Conservation (phyloP, 2,329 filamentous ascomycete species). For the Drechslera avenae region DNA sequence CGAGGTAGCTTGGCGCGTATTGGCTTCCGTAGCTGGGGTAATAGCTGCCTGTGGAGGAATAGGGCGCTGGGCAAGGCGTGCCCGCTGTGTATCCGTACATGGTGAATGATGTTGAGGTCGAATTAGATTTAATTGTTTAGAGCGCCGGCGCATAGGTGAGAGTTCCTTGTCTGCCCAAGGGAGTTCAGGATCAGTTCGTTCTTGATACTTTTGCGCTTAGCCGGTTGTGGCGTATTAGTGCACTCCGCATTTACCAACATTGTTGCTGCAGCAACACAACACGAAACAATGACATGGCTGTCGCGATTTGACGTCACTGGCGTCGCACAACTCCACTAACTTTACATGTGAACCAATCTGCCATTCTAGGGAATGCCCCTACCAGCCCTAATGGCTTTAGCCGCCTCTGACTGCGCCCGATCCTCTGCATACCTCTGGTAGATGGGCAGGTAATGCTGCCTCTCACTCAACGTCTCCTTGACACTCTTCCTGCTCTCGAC, state of each 20-base stretch:
- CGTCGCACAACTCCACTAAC: neutral
- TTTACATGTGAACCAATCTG: neutral
- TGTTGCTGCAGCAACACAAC: slow-evolving; percentile 17
- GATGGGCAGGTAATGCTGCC: slow-evolving; percentile 68
- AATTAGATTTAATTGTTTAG: slow-evolving; percentile 9
- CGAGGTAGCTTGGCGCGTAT: slow-evolving; percentile 42
- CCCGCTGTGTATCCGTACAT: slow-evolving; percentile 46
- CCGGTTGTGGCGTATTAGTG: slow-evolving; percentile 17
- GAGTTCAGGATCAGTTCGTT: slow-evolving; percentile 10
- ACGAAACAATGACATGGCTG: slow-evolving; percentile 4
- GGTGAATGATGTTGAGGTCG: slow-evolving; percentile 8
- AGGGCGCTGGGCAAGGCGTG: slow-evolving; percentile 45
- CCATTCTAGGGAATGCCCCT: slow-evolving; percentile 61
- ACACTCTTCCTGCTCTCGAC: slow-evolving; percentile 66
- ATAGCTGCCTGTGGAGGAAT: slow-evolving; percentile 31
- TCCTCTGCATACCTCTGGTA: slow-evolving; percentile 62
- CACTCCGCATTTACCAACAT: slow-evolving; percentile 11
- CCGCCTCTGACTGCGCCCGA: slow-evolving; percentile 54
- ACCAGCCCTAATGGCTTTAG: slow-evolving; percentile 61
- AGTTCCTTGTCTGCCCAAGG: slow-evolving; percentile 13
- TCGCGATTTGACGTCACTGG: slow-evolving; percentile 10
- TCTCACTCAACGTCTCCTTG: slow-evolving; percentile 69
- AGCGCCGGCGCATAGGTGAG: slow-evolving; percentile 28
- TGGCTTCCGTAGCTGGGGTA: slow-evolving; percentile 34
- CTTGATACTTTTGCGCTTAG: slow-evolving; percentile 18